Conservation (phyloP, 176 grass and related monocot genomes). For the Thalia dealbata region DNA sequence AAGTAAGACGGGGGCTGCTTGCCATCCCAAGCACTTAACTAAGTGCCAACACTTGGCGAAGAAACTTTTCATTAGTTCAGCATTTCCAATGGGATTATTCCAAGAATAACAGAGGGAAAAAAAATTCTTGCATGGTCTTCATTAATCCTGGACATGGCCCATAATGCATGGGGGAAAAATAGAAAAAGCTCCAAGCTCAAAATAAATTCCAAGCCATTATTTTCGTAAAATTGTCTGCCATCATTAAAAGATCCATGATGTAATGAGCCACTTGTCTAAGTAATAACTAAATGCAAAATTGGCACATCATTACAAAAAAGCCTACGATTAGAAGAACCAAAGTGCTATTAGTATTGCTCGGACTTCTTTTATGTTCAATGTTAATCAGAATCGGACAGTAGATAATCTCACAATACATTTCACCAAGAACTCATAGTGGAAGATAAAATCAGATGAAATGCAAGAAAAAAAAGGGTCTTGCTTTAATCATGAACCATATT, state of each 20-base stretch:
- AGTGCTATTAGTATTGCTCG: too few relatives aligned
- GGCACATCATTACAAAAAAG: neutral
- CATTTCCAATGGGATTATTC: neutral
- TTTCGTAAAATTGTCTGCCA: neutral
- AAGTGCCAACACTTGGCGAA: too few relatives aligned
- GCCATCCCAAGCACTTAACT: too few relatives aligned
- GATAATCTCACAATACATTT: too few relatives aligned
- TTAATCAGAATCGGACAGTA: too few relatives aligned
- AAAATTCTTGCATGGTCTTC: neutral
- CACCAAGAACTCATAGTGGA: too few relatives aligned
- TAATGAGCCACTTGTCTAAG: neutral
- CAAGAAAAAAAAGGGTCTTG: too few relatives aligned
- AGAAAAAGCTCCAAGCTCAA: neutral
- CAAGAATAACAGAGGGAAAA: neutral
- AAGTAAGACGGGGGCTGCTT: too few relatives aligned
- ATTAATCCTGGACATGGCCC: neutral
- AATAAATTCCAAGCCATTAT: neutral
- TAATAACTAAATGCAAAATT: neutral
- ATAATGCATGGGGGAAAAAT: neutral
- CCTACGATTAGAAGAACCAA: neutral
- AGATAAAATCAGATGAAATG: too few relatives aligned
- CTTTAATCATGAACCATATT: too few relatives aligned
- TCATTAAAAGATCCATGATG: neutral
- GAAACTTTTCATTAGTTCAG: too few relatives aligned
- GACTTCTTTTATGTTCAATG: too few relatives aligned